A percentile compares a stretch with the other conserved stretches of the same genome.
Conservation (phyloP, 768 basidiomycete genomes). For the Cystoderma amianthinum region DNA sequence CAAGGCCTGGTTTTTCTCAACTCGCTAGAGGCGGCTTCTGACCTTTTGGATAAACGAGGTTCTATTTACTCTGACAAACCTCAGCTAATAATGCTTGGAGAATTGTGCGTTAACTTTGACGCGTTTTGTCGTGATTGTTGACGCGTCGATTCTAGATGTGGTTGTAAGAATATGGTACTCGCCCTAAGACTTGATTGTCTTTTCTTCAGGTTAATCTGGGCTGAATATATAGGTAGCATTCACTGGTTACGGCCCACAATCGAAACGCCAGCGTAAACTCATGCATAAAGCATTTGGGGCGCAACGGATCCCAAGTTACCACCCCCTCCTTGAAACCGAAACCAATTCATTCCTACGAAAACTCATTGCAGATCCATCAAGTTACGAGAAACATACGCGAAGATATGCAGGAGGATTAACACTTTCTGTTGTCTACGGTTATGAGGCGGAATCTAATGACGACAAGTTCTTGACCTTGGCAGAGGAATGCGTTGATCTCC, state of each 20-base stretch:
- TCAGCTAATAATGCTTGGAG: slow-evolving; percentile 59
- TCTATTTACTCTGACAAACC: slow-evolving; percentile 74
- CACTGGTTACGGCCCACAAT: slow-evolving; percentile 56
- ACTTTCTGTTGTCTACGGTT: slow-evolving; percentile 56
- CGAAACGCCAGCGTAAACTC: slow-evolving; percentile 58
- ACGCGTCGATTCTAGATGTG: slow-evolving; percentile 26
- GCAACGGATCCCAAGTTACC: slow-evolving; percentile 45
- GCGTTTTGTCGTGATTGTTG: not conserved
- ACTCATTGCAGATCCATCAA: slow-evolving; percentile 37
- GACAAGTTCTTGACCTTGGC: slow-evolving; percentile 33
- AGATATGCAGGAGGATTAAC: slow-evolving; percentile 57
- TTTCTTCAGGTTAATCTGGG: not conserved
- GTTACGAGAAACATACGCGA: slow-evolving; percentile 27
- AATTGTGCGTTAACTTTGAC: slow-evolving; percentile 43
- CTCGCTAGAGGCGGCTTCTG: slow-evolving; percentile 47
- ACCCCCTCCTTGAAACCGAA: slow-evolving; percentile 48
- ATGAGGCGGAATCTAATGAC: slow-evolving; percentile 29
- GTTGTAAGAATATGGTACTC: slow-evolving; percentile 59
- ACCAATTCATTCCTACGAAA: slow-evolving; percentile 51
- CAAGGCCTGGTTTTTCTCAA: slow-evolving; percentile 66
- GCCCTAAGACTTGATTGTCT: no score
- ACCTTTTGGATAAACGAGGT: slow-evolving; percentile 66
- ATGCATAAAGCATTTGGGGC: slow-evolving; percentile 58
- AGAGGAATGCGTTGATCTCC: slow-evolving; percentile 33
- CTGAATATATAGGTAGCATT: slow-evolving; percentile 43